Base-by-base conservation (phyloP, 805 yeast species). In the Ascoidea tarda region DNA sequence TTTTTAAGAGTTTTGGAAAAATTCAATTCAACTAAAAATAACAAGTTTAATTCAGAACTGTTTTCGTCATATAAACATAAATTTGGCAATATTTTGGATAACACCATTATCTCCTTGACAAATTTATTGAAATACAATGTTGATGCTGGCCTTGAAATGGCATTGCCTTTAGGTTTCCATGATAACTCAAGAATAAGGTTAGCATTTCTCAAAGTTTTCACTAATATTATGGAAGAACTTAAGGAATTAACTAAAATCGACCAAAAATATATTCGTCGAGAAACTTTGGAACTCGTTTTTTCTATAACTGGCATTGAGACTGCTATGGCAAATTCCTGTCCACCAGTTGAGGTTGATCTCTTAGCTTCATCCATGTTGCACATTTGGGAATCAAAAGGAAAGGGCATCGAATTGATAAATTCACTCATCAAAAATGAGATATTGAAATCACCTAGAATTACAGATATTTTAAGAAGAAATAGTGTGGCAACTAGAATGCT, bases 401-500 rank as follows among this genome's bases (percentile, higher is more conserved):
- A 38, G 44, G 44, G 44, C 44, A 38, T 38, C 14, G 44, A 38
- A 2, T 14, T 38, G 8, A 14, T 38, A 38, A 38, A 14, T 38
- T 10, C 14, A 8, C 44, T 38, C 14, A 10, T 38, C 14, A 8
- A 14, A 10, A 61, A 53, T 60, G 60, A 51, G 52, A 56, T 56
- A 12, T 53, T 56, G 48, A 53, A 51, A 56, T 50, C n/a, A 33
- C 44, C 33, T 47, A 16, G 52, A 46, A n/a, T n/a, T 14, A 48
- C 51, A 32, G 56, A 87, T 61, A 78, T 87, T 38, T 72, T 88
- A 59, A 74, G 96, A 60, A 76, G 93, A 52, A 88, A 88, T 63
- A 82, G 90, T 51, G 84, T 87, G 45, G 85, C 93, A 38, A 87
- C 95, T 0, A 77, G 90, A 60, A 73, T 87, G 52, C 70, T 87